Percentiles rank a stretch among this genome's conserved stretches.
These are phyloP conservation scores for Hevea brasiliensis DNA, from an alignment of 345 rosid species.

Conservation along the genomic window DNA sequence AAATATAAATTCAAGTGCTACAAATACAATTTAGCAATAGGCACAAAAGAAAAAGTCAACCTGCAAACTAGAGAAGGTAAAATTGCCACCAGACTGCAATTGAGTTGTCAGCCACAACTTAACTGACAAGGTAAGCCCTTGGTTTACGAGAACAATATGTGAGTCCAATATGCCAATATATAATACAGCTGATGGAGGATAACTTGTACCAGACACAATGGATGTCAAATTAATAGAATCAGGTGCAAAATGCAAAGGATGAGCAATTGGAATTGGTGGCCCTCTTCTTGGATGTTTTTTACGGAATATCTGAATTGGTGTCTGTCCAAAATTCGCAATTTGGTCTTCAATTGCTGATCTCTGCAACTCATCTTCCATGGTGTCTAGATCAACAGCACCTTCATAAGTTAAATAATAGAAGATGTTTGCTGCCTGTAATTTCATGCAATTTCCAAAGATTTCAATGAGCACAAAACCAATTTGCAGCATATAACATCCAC, in stretches of 20 bases:
- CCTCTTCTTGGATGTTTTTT: conserved; percentile 98
- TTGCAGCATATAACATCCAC: neutral
- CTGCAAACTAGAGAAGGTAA: conserved; percentile 91
- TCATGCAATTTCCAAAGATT: conserved; percentile 22
- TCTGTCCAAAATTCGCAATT: conserved; percentile 97
- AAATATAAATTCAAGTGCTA: conserved; percentile 17
- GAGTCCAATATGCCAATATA: conserved; percentile 75
- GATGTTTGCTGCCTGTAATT: conserved; percentile 86
- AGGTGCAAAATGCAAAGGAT: conserved; percentile 87
- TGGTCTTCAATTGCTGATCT: conserved; percentile 97
- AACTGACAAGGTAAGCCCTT: conserved; percentile 83
- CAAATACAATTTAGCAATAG: neutral
- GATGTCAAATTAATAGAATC: conserved; percentile 87
- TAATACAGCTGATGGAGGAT: conserved; percentile 66
- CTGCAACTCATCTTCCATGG: conserved; percentile 91
- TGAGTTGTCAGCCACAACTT: conserved; percentile 95
- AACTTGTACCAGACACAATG: conserved; percentile 50
- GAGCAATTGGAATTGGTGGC: conserved; percentile 94
- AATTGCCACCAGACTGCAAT: conserved; percentile 89
- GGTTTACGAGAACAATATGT: conserved; percentile 73
- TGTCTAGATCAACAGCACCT: conserved; percentile 84
- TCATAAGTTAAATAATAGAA: conserved; percentile 95
- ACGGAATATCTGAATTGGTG: conserved; percentile 91
- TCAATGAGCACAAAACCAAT: conserved; percentile 11
- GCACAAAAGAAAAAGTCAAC: conserved; percentile 34